Evolutionary conservation across 495 filamentous ascomycete species (phyloP).

Genomic region (Hypoxylon cercidicola): DNA sequence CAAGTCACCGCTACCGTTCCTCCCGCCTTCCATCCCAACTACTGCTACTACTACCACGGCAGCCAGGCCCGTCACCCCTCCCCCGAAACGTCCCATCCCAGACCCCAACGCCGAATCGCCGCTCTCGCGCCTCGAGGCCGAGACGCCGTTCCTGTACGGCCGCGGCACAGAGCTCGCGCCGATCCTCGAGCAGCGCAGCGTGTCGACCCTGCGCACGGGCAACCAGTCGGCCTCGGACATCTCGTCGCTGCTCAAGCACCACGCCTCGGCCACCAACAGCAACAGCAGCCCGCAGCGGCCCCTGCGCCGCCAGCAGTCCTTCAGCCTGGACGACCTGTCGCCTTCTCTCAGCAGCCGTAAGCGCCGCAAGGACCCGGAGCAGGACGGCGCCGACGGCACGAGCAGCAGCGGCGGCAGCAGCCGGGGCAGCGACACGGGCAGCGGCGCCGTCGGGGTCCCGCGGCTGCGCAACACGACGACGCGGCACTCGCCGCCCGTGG

Average conservation of each 20-base stretch:
- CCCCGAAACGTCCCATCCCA: conserved; percentile 9
- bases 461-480: conserved; percentile 50
- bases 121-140: conserved; percentile 30
- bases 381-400: not conserved
- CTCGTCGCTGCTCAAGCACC: conserved; percentile 39
- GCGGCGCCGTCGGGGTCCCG: conserved; percentile 2
- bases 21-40: conserved; percentile 33
- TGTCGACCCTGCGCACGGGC: conserved; percentile 41
- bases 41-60: not conserved
- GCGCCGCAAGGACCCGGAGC: not conserved
- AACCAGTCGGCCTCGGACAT: conserved; percentile 41
- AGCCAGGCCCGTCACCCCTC: conserved; percentile 31
- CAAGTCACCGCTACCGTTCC: conserved; percentile 26
- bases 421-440: not conserved
- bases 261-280: conserved; percentile 32
- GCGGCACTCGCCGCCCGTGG: conserved; percentile 45
- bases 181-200: conserved; percentile 54
- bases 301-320: conserved; percentile 42
- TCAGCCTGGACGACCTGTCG: conserved; percentile 52
- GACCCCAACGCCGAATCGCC: conserved; percentile 40
- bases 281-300: conserved; percentile 15
- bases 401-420: not conserved
- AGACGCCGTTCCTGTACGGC: conserved; percentile 52
- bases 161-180: conserved; percentile 52
- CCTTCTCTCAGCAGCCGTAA: not conserved